Base-by-base conservation (phyloP, 768 basidiomycete species). In the Crassisporium funariophilum region DNA sequence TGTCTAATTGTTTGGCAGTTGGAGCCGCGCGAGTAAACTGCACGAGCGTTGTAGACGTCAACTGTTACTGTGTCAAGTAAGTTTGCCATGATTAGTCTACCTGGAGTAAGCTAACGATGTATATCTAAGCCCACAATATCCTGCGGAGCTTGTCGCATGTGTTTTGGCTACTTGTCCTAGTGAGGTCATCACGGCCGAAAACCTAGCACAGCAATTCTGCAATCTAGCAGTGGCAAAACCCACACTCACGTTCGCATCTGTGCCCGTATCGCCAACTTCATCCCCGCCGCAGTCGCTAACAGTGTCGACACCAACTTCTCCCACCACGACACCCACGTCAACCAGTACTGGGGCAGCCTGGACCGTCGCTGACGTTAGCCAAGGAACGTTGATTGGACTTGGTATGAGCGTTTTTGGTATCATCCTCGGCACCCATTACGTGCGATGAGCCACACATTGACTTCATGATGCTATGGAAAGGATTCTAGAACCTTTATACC, bases 151-250 rank as follows among this genome's bases (percentile, higher is more conserved):
- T 40, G 63, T 72, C 16, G 53, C 56, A 16, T 79, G 77, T 51
- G 62, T 75, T 27, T 53, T 62, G 7, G 52, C 46, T 7, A 54
- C 55, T 17, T 80, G 78, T 57, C 52, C 70, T 4, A 37, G 56
- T 31, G 68, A 73, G 37, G 53, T 79, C 1, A 20, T 58, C 12
- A 56, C 68, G 4, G 69, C 73, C 4, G 75, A 81, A 60, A 53
- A 47, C 12, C 67, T 81, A 23, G 72, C 77, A 1, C 69, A 77
- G 50, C 65, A 68, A 50, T 79, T 79, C 58, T 81, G 79, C 55
- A 65, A 70, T 15, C 35, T 72, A 40, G 70, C 72, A 6, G 63
- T 61, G 20, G 45, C 63, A 9, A 65, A 64, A 20, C 62, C 68
- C 4, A 63, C 68, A 1, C 58, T 76, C 31, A 53, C 67, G 1